Percentiles rank a stretch among this genome's conserved stretches.
These are phyloP conservation scores for Larix kaempferi DNA, from an alignment of 75 land plant species.

Conservation along the genomic window DNA sequence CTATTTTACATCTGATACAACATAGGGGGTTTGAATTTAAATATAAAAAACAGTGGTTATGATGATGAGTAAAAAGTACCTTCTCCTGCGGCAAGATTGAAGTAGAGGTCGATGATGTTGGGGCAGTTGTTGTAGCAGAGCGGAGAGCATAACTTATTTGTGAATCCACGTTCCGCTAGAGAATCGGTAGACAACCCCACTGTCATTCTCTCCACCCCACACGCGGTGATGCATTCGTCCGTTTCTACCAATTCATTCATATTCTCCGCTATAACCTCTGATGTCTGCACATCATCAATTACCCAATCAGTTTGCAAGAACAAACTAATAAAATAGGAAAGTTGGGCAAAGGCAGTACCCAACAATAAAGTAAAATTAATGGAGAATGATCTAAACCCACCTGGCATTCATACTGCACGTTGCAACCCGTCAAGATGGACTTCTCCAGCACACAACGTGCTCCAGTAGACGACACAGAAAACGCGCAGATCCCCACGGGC, in stretches of 20 bases:
- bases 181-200: constrained; percentile 67
- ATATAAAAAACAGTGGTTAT: too few relatives aligned
- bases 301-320: too few relatives aligned
- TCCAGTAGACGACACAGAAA: constrained; percentile 30
- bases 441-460: constrained; percentile 39
- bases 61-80: constrained; percentile 20
- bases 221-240: constrained; percentile 45
- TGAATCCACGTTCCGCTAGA: constrained; percentile 33
- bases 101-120: constrained; percentile 67
- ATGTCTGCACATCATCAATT: constrained; percentile 38
- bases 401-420: constrained; percentile 26
- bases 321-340: too few relatives aligned
- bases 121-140: constrained; percentile 60
- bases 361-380: too few relatives aligned
- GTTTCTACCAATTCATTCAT: constrained; percentile 53
- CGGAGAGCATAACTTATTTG: constrained; percentile 51
- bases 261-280: constrained; percentile 41
- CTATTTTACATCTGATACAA: too few relatives aligned
- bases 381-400: too few relatives aligned
- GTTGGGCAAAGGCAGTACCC: too few relatives aligned
- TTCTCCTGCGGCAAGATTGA: constrained; percentile 73
- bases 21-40: background rate
- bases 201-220: constrained; percentile 52
- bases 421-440: background rate
- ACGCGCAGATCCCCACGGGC: constrained; percentile 31